Evolutionary conservation across 2,329 filamentous ascomycete genomes (phyloP).

Genomic region (Onygenales sp.): DNA sequence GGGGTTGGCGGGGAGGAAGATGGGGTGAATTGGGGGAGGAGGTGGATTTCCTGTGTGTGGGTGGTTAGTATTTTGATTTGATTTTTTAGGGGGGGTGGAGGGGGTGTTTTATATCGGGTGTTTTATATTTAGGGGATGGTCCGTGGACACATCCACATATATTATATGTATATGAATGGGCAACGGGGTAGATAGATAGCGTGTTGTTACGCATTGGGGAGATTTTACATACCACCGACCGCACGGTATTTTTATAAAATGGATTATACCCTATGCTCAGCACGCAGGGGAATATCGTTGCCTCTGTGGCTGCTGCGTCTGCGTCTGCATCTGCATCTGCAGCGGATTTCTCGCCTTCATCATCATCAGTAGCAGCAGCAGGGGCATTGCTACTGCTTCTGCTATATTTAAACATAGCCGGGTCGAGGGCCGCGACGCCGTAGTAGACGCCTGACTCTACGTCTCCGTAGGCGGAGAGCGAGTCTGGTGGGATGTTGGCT

Average conservation of each 20-base stretch:
- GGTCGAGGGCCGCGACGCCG: conserved; percentile 70
- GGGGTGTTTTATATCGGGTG: not conserved
- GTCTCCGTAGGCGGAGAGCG: conserved; percentile 52
- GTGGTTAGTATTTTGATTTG: not conserved
- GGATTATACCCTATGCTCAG: conserved; percentile 96
- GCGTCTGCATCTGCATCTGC: not conserved
- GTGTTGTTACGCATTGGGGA: not conserved
- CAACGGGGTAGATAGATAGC: too few relatives aligned
- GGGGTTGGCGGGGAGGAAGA: not conserved
- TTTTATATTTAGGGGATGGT: not conserved
- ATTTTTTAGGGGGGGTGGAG: not conserved
- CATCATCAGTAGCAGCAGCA: not conserved
- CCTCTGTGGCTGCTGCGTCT: conserved; percentile 2
- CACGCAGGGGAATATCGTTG: conserved; percentile 67
- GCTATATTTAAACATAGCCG: conserved; percentile 23
- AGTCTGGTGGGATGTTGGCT: conserved; percentile 67
- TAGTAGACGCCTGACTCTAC: conserved; percentile 82
- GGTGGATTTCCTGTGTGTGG: conserved; percentile 60
- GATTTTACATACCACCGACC: conserved; percentile 53
- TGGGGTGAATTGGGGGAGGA: conserved; percentile 62
- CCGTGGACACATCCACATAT: too few relatives aligned
- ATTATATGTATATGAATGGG: too few relatives aligned
- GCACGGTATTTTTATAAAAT: conserved; percentile 85
- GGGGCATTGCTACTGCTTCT: not conserved
- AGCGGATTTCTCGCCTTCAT: not conserved